Percentiles rank a stretch among this genome's conserved stretches.
Conservation (phyloP, 78 protist species). For the Cavenderia fasciculata region DNA sequence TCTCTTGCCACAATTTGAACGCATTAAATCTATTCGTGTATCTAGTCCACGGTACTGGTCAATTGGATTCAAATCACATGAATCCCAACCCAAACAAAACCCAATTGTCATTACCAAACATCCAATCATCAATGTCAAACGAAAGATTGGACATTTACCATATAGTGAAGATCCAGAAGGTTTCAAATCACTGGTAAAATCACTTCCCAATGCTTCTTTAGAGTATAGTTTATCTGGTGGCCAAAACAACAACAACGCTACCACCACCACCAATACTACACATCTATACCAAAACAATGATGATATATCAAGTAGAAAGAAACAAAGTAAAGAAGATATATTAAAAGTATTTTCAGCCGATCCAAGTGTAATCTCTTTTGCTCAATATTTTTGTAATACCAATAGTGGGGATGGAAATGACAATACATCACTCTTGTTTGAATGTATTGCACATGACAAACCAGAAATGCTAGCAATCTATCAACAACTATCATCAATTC, state of each 20-base stretch:
- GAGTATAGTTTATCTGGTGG: neutral
- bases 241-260: neutral
- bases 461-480: constrained; percentile 37
- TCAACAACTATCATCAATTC: constrained; percentile 11
- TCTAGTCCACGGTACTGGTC: constrained; percentile 65
- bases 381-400: constrained; percentile 63
- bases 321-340: constrained; percentile 27
- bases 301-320: no score
- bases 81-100: neutral
- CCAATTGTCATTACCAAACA: neutral
- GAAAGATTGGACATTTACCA: constrained; percentile 65
- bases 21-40: constrained; percentile 44
- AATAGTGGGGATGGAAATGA: neutral
- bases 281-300: neutral
- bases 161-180: constrained; percentile 79
- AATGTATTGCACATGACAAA: constrained; percentile 63
- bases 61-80: neutral
- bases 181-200: constrained; percentile 24
- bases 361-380: constrained; percentile 61
- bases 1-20: constrained; percentile 44
- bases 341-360: constrained; percentile 66
- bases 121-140: constrained; percentile 61
- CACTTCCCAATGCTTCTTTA: constrained; percentile 63
- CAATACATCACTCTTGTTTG: constrained; percentile 57
- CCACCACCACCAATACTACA: neutral